phyloP scores from a whole-genome alignment of 2,329 filamentous ascomycete genomes.

The Fusarium dimerum region DNA sequence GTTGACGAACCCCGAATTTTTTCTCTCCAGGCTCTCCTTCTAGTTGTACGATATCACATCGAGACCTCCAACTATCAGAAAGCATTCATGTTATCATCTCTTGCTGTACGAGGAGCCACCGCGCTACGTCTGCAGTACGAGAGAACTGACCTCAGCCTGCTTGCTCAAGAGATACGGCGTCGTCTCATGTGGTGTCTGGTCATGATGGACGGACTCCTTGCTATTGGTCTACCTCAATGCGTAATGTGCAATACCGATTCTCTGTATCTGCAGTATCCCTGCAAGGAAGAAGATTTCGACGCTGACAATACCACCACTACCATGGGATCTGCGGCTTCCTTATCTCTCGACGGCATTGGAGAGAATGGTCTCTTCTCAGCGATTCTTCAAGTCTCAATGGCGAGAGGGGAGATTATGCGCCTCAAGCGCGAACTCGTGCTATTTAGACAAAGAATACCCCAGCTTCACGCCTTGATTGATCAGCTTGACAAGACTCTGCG shows the following conservation, averaged over 20 bases:
- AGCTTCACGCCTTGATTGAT: constrained; percentile 12
- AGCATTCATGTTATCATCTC: constrained; percentile 34
- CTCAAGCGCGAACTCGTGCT: constrained; percentile 17
- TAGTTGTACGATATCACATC: constrained; percentile 32
- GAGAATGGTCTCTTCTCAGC: constrained; percentile 20
- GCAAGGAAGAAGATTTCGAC: constrained; percentile 32
- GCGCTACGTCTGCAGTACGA: constrained; percentile 35
- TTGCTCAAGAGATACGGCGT: constrained; percentile 31
- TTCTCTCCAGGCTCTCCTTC: constrained; percentile 40
- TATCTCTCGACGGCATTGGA: not conserved
- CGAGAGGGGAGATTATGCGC: constrained; percentile 26
- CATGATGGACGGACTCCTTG: constrained; percentile 30
- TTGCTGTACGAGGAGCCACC: constrained; percentile 30
- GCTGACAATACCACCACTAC: not conserved
- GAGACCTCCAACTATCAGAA: constrained; percentile 32
- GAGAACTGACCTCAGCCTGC: constrained; percentile 20
- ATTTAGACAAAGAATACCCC: not conserved
- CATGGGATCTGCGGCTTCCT: not conserved
- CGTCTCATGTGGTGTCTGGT: constrained; percentile 33
- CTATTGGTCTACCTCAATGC: constrained; percentile 32
- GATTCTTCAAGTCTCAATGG: constrained; percentile 23
- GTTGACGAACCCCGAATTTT: constrained; percentile 50
- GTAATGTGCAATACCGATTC: constrained; percentile 30
- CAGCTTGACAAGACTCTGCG: constrained; percentile 11
- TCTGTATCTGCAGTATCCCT: constrained; percentile 33